Evolutionary conservation across 345 rosid species (phyloP).

Genomic region (Limnanthes douglasii): DNA sequence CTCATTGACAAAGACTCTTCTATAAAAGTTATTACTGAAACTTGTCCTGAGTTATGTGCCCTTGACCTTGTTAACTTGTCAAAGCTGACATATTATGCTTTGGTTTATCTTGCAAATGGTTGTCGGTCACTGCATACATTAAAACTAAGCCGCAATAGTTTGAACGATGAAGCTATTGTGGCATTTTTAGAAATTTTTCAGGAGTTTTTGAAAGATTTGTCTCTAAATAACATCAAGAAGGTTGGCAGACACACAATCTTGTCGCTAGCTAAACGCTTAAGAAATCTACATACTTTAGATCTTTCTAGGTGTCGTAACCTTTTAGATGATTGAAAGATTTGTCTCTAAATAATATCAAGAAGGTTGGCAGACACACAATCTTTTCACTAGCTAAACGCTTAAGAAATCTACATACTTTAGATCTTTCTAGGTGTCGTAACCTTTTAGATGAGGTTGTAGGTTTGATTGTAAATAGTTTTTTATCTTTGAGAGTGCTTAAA

Average conservation of each 20-base stretch:
- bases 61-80: constrained; percentile 50
- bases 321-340: no score
- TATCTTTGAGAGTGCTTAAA: constrained; percentile 44
- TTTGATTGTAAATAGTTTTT: constrained; percentile 75
- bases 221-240: constrained; percentile 60
- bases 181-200: constrained; percentile 78
- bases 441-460: constrained; percentile 54
- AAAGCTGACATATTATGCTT: constrained; percentile 63
- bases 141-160: constrained; percentile 49
- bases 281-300: constrained; percentile 44
- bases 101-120: constrained; percentile 76
- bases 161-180: constrained; percentile 93
- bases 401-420: constrained; percentile 37
- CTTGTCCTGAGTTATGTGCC: constrained; percentile 36
- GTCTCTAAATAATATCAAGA: background rate
- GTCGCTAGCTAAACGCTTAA: constrained; percentile 42
- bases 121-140: constrained; percentile 39
- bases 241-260: constrained; percentile 53
- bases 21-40: constrained; percentile 52
- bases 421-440: constrained; percentile 75
- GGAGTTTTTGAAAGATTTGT: constrained; percentile 41
- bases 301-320: constrained; percentile 73
- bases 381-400: constrained; percentile 43
- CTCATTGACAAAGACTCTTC: no score
- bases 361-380: constrained; percentile 66